These are phyloP conservation scores for Biscutella laevigata DNA, from an alignment of 441 rosid genomes.

Conservation along the genomic window DNA sequence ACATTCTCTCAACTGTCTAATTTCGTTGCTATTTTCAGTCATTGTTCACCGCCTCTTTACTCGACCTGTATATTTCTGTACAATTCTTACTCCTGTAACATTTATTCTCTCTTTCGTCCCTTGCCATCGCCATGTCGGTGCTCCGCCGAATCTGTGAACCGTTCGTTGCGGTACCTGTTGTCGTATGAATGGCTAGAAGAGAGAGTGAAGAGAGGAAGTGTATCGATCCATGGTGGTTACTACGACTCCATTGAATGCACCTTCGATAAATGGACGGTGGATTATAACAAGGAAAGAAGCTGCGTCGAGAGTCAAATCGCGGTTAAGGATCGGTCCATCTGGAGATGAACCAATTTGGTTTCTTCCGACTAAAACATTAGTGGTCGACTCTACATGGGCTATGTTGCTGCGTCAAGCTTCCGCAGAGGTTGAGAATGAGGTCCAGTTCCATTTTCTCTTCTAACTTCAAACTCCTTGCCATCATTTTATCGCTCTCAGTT, in stretches of 20 bases:
- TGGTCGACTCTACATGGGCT: too few relatives aligned
- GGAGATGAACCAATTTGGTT: constrained; percentile 35
- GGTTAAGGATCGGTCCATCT: constrained; percentile 36
- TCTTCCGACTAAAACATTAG: too few relatives aligned
- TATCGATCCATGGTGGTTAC: constrained; percentile 72
- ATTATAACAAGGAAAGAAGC: constrained; percentile 36
- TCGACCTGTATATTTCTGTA: too few relatives aligned
- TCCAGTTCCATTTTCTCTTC: background rate
- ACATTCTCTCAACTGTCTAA: too few relatives aligned
- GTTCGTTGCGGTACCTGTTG: constrained; percentile 54
- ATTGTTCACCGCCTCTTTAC: too few relatives aligned
- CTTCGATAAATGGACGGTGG: constrained; percentile 82
- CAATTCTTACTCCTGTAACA: too few relatives aligned
- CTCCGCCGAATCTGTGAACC: constrained; percentile 69
- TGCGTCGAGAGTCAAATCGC: constrained; percentile 22
- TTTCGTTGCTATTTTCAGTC: too few relatives aligned
- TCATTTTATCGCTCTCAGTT: background rate
- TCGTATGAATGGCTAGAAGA: constrained; percentile 81
- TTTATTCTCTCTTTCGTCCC: too few relatives aligned
- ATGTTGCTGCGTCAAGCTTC: constrained; percentile 48
- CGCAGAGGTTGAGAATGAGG: constrained; percentile 46
- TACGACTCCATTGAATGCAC: constrained; percentile 59
- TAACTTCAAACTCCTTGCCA: background rate
- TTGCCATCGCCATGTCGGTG: too few relatives aligned
- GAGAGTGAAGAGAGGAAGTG: constrained; percentile 40